Evolutionary conservation across 805 yeast genomes (phyloP), one percentile per base, ranked within the genome.

Genomic region (Candida mattraensis): DNA sequence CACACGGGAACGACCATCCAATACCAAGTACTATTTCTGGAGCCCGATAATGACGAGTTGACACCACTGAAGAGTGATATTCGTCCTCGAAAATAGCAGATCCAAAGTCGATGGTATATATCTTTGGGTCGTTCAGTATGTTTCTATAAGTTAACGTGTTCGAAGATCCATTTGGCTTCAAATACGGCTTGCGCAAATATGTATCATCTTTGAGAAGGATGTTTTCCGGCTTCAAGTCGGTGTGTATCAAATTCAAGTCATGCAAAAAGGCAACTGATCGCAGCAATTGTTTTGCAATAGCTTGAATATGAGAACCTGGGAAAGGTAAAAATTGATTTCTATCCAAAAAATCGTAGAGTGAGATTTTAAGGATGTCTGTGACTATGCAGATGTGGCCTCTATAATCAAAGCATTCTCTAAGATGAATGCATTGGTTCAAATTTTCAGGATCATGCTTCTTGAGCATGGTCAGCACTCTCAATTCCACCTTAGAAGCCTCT

Each of bases 1-100:
- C 99, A 60, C 98, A 91, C 1, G 97, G 95, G 51, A 75, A 88
- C 6, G 96, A 84, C 98, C 99, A 93, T 13, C 97, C 96, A n/a
- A 77, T 72, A 2, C 96, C 96, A 19, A 93, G 64, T 1, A 91
- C 87, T 45, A 93, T 88, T 58, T 93, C 99, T 0, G 99, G 99
- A 0, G 99, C 99, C 35, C 99, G 69, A 60, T 93, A 93, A 61
- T 93, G 99, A 32, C 99, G 72, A 2, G 99, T 93, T 6, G 96
- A 86, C 8, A 93, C 96, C 11, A 93, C 80, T 14, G 84, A 78
- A 3, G 94, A 80, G 67, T 93, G 99, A 57, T 85, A 88, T 63
- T 93, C 98, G 61, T 89, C 95, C 50, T 85, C 76, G 53, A 93
- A 93, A 4, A 94, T 80, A 0, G 99, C 96, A 24, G 93, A 80